phyloP scores from a whole-genome alignment of 371 early-diverging fungal genomes.

The Syncephalastrum monosporum region DNA sequence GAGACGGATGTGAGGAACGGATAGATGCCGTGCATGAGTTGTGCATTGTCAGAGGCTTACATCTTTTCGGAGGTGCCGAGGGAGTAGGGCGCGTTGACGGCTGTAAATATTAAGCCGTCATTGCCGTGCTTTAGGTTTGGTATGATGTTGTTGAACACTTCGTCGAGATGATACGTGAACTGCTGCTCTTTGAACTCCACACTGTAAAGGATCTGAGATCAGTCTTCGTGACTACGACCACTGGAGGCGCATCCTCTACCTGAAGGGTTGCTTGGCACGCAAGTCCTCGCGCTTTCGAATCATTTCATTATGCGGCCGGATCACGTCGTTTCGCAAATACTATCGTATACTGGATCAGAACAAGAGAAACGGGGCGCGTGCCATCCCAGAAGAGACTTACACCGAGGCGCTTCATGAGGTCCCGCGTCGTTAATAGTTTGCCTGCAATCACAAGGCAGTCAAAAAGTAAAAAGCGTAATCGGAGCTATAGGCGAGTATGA shows the following conservation, averaged over 20 bases:
- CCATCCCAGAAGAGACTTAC: slow-evolving; percentile 36
- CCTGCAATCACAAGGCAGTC: slow-evolving; percentile 72
- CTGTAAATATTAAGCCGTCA: slow-evolving; percentile 98
- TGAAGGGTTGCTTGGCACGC: slow-evolving; percentile 56
- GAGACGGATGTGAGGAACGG: neutral
- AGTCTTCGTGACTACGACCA: neutral
- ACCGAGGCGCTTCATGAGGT: slow-evolving; percentile 71
- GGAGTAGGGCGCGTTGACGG: slow-evolving; percentile 79
- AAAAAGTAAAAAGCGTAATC: slow-evolving; percentile 59
- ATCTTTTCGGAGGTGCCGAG: slow-evolving; percentile 88
- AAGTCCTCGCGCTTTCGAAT: slow-evolving; percentile 44
- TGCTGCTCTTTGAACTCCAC: slow-evolving; percentile 72
- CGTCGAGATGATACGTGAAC: slow-evolving; percentile 65
- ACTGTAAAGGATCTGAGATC: slow-evolving; percentile 20
- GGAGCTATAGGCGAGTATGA: slow-evolving; percentile 14
- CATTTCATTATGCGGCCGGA: slow-evolving; percentile 66
- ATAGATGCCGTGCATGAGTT: no score
- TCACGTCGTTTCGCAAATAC: slow-evolving; percentile 64
- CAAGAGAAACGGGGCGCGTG: slow-evolving; percentile 1
- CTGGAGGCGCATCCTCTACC: slow-evolving; percentile 32
- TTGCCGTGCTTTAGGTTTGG: slow-evolving; percentile 84
- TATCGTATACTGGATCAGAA: slow-evolving; percentile 35
- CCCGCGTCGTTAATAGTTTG: slow-evolving; percentile 46
- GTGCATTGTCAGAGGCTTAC: slow-evolving; percentile 35
- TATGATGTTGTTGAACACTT: slow-evolving; percentile 68